A percentile compares a stretch with the other conserved stretches of the same genome.
Conservation (phyloP, 768 basidiomycete genomes). For the Boletus pseudopeckii region DNA sequence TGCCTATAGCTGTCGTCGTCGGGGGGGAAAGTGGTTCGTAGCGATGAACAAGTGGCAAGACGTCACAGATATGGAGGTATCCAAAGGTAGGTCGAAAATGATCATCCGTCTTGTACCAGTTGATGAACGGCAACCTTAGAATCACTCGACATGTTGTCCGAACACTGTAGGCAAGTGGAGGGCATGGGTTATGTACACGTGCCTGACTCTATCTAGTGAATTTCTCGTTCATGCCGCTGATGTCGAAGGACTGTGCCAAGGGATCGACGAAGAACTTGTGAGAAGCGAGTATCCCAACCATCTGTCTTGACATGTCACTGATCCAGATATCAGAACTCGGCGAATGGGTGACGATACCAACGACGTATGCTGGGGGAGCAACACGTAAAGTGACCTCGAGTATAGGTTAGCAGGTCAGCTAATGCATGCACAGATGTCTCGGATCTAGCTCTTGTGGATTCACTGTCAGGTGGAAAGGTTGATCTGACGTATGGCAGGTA, state of each 20-base stretch:
- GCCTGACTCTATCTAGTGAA: slow-evolving; percentile 54
- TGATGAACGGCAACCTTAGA: slow-evolving; percentile 43
- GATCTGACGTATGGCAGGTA: slow-evolving; percentile 39
- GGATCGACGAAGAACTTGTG: slow-evolving; percentile 90
- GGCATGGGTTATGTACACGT: background rate
- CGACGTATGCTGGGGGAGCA: slow-evolving; percentile 97
- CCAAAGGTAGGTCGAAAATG: slow-evolving; percentile 51
- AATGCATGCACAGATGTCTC: slow-evolving; percentile 52
- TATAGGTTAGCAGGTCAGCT: background rate
- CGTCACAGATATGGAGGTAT: slow-evolving; percentile 91
- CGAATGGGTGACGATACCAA: slow-evolving; percentile 87
- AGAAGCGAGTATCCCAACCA: slow-evolving; percentile 45
- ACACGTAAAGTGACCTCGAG: slow-evolving; percentile 49
- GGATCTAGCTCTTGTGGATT: slow-evolving; percentile 79
- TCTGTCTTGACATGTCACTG: slow-evolving; percentile 1
- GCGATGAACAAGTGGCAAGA: slow-evolving; percentile 99
- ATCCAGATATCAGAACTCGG: slow-evolving; percentile 61
- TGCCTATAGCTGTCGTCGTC: slow-evolving; percentile 68
- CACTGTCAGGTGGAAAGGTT: slow-evolving; percentile 77
- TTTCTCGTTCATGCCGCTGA: slow-evolving; percentile 98
- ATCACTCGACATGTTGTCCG: slow-evolving; percentile 68
- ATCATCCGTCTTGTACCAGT: background rate
- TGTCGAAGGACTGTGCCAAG: slow-evolving; percentile 95
- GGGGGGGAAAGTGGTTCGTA: slow-evolving; percentile 79
- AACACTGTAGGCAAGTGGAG: slow-evolving; percentile 69